Evolutionary conservation across 2,329 filamentous ascomycete genomes (phyloP).

Genomic region (Verticillium alfalfae): DNA sequence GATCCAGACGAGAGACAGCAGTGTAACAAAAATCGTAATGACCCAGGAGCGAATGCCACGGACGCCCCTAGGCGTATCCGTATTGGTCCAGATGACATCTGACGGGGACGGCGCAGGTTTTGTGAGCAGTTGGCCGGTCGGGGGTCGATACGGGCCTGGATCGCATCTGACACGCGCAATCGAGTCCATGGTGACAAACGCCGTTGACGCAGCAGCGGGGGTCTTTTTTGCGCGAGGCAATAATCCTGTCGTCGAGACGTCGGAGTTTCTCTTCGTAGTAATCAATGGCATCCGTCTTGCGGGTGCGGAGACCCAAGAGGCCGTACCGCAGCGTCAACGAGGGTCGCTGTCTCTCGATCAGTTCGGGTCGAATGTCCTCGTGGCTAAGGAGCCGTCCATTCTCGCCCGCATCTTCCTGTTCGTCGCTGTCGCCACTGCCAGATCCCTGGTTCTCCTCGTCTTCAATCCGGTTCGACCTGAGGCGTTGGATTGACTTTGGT

Average conservation of each 20-base stretch:
- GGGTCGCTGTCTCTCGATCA: conserved; percentile 50
- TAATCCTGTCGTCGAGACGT: conserved; percentile 70
- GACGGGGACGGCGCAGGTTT: conserved; percentile 82
- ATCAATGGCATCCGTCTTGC: conserved; percentile 82
- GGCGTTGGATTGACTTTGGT: conserved; percentile 23
- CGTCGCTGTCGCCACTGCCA: conserved; percentile 22
- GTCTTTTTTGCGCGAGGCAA: conserved; percentile 65
- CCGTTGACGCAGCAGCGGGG: conserved; percentile 74
- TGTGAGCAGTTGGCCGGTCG: conserved; percentile 76
- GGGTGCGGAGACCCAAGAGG: conserved; percentile 63
- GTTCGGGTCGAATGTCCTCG: conserved; percentile 12
- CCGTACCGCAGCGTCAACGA: conserved; percentile 75
- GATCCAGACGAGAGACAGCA: conserved; percentile 86
- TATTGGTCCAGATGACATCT: conserved; percentile 94
- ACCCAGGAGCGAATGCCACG: conserved; percentile 81
- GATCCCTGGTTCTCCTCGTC: conserved; percentile 20
- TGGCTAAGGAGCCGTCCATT: conserved; percentile 50
- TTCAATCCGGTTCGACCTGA: conserved; percentile 10
- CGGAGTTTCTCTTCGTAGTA: conserved; percentile 87
- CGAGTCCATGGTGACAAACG: conserved; percentile 96
- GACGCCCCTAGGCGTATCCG: conserved; percentile 69
- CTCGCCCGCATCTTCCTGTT: conserved; percentile 44
- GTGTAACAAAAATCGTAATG: conserved; percentile 75
- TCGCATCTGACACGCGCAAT: conserved; percentile 92
- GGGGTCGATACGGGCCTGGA: conserved; percentile 89